A percentile compares a stretch with the other conserved stretches of the same genome.
These are phyloP conservation scores for Ceratocystis colombiana DNA, from an alignment of 2,329 filamentous ascomycete species.

Conservation along the genomic window DNA sequence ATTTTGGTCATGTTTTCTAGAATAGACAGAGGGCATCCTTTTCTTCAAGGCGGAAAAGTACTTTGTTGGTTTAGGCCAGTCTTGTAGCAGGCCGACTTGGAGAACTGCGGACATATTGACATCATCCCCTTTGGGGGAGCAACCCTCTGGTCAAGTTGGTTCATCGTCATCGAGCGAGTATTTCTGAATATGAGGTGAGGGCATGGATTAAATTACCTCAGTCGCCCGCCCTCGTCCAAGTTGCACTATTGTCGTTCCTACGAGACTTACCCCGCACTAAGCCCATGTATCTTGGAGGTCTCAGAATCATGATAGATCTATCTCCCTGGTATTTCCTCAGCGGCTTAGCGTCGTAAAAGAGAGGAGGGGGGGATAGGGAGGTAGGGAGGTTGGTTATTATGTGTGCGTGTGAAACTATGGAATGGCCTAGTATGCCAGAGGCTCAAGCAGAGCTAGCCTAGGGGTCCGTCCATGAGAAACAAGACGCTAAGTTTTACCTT, in stretches of 20 bases:
- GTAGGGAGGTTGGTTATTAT: not conserved
- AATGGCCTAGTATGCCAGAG: not conserved
- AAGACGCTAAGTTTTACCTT: too few species aligned
- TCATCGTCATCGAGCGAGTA: not conserved
- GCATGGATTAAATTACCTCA: not conserved
- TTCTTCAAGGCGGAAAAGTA: not conserved
- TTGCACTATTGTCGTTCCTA: slow-evolving; percentile 5
- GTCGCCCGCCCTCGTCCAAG: not conserved
- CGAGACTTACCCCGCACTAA: not conserved
- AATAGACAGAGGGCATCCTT: not conserved
- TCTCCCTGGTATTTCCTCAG: not conserved
- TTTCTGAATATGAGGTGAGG: not conserved
- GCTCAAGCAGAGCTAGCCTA: too few species aligned
- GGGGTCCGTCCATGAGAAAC: too few species aligned
- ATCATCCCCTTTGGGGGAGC: not conserved
- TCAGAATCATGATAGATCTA: not conserved
- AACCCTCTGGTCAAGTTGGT: not conserved
- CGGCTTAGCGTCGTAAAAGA: not conserved
- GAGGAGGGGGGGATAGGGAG: not conserved
- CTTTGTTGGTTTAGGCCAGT: not conserved
- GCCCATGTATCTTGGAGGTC: not conserved
- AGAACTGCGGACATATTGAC: not conserved
- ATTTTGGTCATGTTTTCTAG: not conserved
- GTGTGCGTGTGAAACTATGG: not conserved
- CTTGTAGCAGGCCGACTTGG: not conserved